Conservation (phyloP, 2,329 filamentous ascomycete species). For the Passalora sequoiae region DNA sequence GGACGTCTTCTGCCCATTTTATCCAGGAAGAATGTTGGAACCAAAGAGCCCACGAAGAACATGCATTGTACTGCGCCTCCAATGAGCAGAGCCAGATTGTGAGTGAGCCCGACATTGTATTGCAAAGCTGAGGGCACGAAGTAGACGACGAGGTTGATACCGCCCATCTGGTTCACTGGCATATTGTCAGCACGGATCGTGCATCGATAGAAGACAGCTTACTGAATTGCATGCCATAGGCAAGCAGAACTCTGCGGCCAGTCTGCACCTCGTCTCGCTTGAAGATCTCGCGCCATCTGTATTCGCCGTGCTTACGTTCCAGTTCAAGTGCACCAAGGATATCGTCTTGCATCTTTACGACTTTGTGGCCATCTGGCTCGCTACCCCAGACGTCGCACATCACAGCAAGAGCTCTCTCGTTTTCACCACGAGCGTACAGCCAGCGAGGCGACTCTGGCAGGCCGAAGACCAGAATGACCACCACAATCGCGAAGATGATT, state of each 20-base stretch:
- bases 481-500: slow-evolving; percentile 34
- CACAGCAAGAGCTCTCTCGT: slow-evolving; percentile 32
- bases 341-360: slow-evolving; percentile 30
- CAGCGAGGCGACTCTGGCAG: slow-evolving; percentile 40
- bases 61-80: slow-evolving; percentile 43
- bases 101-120: slow-evolving; percentile 43
- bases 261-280: slow-evolving; percentile 40
- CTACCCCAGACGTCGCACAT: slow-evolving; percentile 33
- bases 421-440: slow-evolving; percentile 33
- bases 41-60: slow-evolving; percentile 41
- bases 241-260: slow-evolving; percentile 35
- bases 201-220: no score
- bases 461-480: slow-evolving; percentile 39
- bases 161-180: neutral
- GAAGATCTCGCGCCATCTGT: slow-evolving; percentile 37
- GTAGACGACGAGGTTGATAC: slow-evolving; percentile 26
- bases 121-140: slow-evolving; percentile 44
- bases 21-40: slow-evolving; percentile 46
- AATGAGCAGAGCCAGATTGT: slow-evolving; percentile 44
- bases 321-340: slow-evolving; percentile 36
- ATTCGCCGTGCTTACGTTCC: slow-evolving; percentile 37
- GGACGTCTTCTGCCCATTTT: slow-evolving; percentile 35
- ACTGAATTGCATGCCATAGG: slow-evolving; percentile 28
- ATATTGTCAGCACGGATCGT: slow-evolving; percentile 35
- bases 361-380: slow-evolving; percentile 26